Conservation (phyloP, 768 basidiomycete species). For the Hemileccinum rubropunctum region DNA sequence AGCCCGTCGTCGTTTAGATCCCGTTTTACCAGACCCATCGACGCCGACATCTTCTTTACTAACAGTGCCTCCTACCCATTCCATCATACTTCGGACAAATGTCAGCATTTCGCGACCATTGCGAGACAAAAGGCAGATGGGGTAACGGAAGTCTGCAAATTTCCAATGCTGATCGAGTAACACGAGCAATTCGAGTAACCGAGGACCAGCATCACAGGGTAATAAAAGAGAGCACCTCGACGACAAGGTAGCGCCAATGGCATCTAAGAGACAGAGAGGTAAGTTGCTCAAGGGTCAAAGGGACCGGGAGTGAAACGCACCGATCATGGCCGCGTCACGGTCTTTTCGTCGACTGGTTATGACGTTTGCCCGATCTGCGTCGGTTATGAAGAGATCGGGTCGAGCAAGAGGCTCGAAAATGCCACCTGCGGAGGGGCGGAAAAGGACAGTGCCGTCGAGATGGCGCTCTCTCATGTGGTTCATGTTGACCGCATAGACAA, state of each 20-base stretch:
- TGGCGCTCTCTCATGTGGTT: constrained; percentile 97
- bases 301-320: constrained; percentile 37
- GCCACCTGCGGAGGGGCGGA: constrained; percentile 69
- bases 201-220: constrained; percentile 91
- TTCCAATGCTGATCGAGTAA: constrained; percentile 98
- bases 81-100: constrained; percentile 95
- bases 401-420: constrained; percentile 84
- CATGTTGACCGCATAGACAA: constrained; percentile 91
- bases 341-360: constrained; percentile 86
- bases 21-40: constrained; percentile 56
- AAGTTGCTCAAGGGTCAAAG: background rate
- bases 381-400: constrained; percentile 92
- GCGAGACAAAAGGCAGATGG: constrained; percentile 90
- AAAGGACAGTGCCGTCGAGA: constrained; percentile 88
- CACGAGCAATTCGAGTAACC: constrained; percentile 94
- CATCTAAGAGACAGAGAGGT: constrained; percentile 49
- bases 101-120: constrained; percentile 93
- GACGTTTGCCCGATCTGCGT: constrained; percentile 81
- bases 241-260: constrained; percentile 82
- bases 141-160: constrained; percentile 77
- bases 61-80: constrained; percentile 96
- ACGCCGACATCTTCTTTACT: constrained; percentile 90
- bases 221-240: constrained; percentile 81
- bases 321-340: constrained; percentile 84
- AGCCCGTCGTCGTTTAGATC: constrained; percentile 50